These are phyloP conservation scores for Rhodomyrtus psidioides DNA, from an alignment of 441 rosid species.

Conservation along the genomic window DNA sequence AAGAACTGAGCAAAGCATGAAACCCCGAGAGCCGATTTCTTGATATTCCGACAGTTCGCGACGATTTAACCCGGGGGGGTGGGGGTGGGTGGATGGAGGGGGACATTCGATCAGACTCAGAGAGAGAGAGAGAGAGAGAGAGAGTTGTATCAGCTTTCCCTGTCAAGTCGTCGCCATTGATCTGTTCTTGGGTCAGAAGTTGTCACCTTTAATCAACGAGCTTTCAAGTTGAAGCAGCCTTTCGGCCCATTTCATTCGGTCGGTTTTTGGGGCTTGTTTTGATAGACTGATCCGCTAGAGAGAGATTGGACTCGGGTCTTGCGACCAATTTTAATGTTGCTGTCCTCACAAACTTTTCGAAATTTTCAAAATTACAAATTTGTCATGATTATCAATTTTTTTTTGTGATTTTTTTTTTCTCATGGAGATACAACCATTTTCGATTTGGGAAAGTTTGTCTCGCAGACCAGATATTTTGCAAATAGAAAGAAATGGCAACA, in stretches of 20 bases:
- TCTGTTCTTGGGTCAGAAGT: neutral
- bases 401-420: neutral
- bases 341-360: neutral
- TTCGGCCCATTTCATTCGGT: neutral
- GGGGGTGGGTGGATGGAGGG: too few relatives aligned
- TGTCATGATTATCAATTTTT: neutral
- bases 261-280: neutral
- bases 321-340: neutral
- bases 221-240: neutral
- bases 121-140: neutral
- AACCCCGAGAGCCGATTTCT: neutral
- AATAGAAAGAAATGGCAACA: neutral
- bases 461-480: neutral
- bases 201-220: neutral
- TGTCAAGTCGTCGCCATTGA: neutral
- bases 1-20: neutral
- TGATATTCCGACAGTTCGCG: neutral
- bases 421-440: neutral
- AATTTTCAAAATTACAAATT: neutral
- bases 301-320: neutral
- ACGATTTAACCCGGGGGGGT: neutral
- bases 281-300: neutral
- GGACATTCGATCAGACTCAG: neutral
- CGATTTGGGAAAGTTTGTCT: neutral
- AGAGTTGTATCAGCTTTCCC: neutral